These are phyloP conservation scores for Stephania yunnanensis DNA, from an alignment of 164 flowering plant genomes.

Conservation along the genomic window DNA sequence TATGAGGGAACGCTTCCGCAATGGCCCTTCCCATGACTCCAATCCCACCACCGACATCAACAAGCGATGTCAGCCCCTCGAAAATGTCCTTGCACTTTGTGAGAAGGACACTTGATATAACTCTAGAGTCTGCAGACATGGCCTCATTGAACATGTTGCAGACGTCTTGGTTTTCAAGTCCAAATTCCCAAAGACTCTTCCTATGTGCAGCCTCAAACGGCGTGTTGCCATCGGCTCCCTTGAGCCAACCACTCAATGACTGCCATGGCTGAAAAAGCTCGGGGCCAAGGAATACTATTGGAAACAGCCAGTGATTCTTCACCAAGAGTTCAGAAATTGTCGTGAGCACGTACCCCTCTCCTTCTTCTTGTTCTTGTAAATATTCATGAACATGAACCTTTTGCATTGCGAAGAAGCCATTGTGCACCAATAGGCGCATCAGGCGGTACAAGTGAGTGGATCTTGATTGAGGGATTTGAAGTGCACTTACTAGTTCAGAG, in stretches of 20 bases:
- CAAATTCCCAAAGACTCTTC: slow-evolving; percentile 19
- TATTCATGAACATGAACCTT: background rate
- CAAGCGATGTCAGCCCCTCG: slow-evolving; percentile 27
- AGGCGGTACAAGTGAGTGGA: background rate
- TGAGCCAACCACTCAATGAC: too few species aligned
- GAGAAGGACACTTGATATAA: slow-evolving; percentile 12
- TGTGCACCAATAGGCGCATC: background rate
- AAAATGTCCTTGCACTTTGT: slow-evolving; percentile 13
- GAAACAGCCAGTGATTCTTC: slow-evolving; percentile 16
- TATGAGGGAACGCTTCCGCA: slow-evolving; percentile 23
- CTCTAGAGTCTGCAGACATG: slow-evolving; percentile 23
- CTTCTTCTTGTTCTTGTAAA: background rate
- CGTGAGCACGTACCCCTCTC: slow-evolving; percentile 19
- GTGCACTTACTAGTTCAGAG: background rate
- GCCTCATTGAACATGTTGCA: slow-evolving; percentile 20
- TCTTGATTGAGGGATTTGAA: background rate
- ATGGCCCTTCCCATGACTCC: slow-evolving; percentile 13
- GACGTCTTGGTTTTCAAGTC: background rate
- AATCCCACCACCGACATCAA: slow-evolving; percentile 24
- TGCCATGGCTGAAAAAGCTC: slow-evolving; percentile 16
- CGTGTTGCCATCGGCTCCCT: background rate
- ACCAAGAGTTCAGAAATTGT: slow-evolving; percentile 25
- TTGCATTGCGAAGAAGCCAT: background rate
- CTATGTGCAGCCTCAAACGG: slow-evolving; percentile 26
- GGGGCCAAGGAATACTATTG: slow-evolving; percentile 16